These are phyloP conservation scores for Ascosphaera aggregata DNA, from an alignment of 2,329 filamentous ascomycete genomes.

Conservation along the genomic window DNA sequence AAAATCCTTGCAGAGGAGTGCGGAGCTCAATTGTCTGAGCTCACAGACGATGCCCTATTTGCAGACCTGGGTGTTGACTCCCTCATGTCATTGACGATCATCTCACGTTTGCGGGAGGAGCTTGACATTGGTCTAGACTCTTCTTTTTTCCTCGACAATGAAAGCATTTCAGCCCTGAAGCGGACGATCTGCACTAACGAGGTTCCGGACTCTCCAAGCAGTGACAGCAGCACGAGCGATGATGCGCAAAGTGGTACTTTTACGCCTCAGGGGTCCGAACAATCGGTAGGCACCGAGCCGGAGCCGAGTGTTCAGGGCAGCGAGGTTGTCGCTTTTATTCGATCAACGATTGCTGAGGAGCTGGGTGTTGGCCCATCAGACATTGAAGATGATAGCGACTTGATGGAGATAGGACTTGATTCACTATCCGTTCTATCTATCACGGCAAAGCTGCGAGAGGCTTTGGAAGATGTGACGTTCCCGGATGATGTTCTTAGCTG, in stretches of 20 bases:
- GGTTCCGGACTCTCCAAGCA: background rate
- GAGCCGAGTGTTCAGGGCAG: background rate
- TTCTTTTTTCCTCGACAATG: slow-evolving; percentile 8
- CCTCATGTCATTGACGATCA: slow-evolving; percentile 15
- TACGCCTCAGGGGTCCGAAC: background rate
- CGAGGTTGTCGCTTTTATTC: background rate
- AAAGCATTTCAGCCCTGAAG: background rate
- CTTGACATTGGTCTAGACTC: slow-evolving; percentile 10
- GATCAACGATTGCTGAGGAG: slow-evolving; percentile 4
- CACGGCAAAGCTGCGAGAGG: slow-evolving; percentile 1
- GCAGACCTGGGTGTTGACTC: slow-evolving; percentile 14
- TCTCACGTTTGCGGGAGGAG: slow-evolving; percentile 12
- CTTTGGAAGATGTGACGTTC: slow-evolving; percentile 5
- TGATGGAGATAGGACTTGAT: slow-evolving; percentile 5
- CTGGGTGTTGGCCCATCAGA: slow-evolving; percentile 3
- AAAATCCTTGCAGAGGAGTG: slow-evolving; percentile 5
- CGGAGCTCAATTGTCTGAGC: slow-evolving; percentile 3
- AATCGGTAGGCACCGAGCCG: background rate
- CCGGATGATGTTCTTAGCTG: background rate
- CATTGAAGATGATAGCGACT: slow-evolving; percentile 1
- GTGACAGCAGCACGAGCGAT: background rate
- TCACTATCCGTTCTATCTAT: slow-evolving; percentile 4
- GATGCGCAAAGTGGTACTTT: background rate
- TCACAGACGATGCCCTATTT: slow-evolving; percentile 4
- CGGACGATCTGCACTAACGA: background rate